Evolutionary conservation across 2,329 filamentous ascomycete species (phyloP), one percentile per base, ranked within the genome.

Genomic region (Penicillium sp.): DNA sequence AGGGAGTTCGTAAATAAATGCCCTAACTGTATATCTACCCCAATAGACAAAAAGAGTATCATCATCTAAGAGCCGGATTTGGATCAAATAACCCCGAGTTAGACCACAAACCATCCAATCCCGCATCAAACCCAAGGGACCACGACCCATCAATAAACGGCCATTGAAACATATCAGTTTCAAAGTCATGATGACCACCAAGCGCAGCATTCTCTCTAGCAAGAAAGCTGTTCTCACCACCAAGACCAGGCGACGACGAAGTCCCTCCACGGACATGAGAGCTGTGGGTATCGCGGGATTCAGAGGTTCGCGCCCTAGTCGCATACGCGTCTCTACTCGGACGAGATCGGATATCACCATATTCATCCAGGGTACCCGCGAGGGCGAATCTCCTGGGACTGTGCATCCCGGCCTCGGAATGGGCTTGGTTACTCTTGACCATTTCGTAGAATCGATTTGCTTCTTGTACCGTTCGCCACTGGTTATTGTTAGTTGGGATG

Each of bases 111-210:
- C 66, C 62, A 47, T 74, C 68, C 39, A 70, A 63, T 2, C 69
- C 70, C 8, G 66, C 63, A 49, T 73, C 71, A 56, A 75, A 73
- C 3, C 72, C 72, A 19, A 65, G 60, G 8, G 72, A 70, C 72
- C 72, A 75, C 4, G 70, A 70, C 21, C 67, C 72, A 49, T 74
- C 71, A 29, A 75, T 69, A 36, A 75, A 75, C 0, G 72, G 72
- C 72, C 72, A 75, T 55, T 75, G 71, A 48, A 73, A 65, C 68
- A 75, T 73, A 49, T 74, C 72, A 3, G 67, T 64, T 43, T 74
- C 71, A 1, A 74, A 50, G 21, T 74, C 70, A 45, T 69, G 66
- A 44, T 57, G 58, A 13, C 60, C 50, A 42, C 51, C 31, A 10
- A 58, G 27, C 9, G 23, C 19, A 43, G 36, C 10, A 29, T 55